Conservation (phyloP, 2,329 filamentous ascomycete species). For the Ophiosphaerella korrae region DNA sequence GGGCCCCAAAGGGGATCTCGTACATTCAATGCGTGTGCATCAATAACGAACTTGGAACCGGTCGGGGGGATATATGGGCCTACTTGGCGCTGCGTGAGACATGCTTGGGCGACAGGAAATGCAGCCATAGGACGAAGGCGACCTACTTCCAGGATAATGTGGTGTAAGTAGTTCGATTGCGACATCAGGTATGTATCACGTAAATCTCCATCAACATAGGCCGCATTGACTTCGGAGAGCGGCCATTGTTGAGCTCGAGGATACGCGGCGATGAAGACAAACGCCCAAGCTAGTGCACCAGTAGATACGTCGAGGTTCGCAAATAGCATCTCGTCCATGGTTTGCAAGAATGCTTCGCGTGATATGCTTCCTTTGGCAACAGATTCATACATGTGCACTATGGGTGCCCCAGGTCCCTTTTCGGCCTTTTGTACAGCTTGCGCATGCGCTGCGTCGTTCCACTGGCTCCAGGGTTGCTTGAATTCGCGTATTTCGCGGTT, state of each 20-base stretch:
- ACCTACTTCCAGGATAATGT: conserved; percentile 46
- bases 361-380: conserved; percentile 6
- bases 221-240: conserved; percentile 24
- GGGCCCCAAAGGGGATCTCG: conserved; percentile 47
- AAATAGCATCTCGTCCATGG: conserved; percentile 55
- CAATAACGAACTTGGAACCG: conserved; percentile 50
- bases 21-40: conserved; percentile 53
- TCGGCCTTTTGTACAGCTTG: conserved; percentile 3
- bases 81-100: conserved; percentile 39
- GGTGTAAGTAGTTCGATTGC: conserved; percentile 8
- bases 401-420: conserved; percentile 2
- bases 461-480: conserved; percentile 24
- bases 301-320: conserved; percentile 56
- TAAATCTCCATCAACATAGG: neutral
- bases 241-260: conserved; percentile 39
- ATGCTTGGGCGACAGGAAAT: conserved; percentile 51
- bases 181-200: neutral
- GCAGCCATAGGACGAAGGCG: conserved; percentile 49
- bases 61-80: conserved; percentile 28
- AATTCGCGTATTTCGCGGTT: conserved; percentile 25
- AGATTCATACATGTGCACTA: conserved; percentile 17
- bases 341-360: conserved; percentile 45
- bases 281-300: conserved; percentile 51
- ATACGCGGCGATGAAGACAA: conserved; percentile 50
- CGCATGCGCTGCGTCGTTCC: conserved; percentile 37